phyloP scores from a whole-genome alignment of 805 yeast genomes.

The Yamadazyma paraphyllophila region DNA sequence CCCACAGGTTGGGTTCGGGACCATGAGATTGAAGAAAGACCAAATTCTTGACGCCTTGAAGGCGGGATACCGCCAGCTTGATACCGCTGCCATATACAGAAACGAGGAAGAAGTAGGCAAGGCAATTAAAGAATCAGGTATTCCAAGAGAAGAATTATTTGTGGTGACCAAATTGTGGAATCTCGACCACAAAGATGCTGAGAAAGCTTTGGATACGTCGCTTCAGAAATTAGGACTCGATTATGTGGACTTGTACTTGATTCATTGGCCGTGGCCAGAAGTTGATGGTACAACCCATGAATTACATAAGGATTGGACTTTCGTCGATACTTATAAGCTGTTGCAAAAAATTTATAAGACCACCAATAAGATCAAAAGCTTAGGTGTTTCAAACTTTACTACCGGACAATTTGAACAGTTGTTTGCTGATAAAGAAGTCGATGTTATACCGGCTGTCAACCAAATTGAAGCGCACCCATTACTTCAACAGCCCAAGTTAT shows the following conservation, averaged over 20 bases:
- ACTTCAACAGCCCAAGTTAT: constrained; percentile 64
- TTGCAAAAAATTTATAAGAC: constrained; percentile 53
- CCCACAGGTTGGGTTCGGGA: constrained; percentile 16
- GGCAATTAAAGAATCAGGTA: constrained; percentile 68
- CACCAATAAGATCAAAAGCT: constrained; percentile 56
- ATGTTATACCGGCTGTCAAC: constrained; percentile 54
- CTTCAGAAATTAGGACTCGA: constrained; percentile 46
- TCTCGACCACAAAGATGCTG: constrained; percentile 40
- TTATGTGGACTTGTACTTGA: constrained; percentile 58
- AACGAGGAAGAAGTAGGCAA: constrained; percentile 68
- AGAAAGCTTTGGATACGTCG: constrained; percentile 21
- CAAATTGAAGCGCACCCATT: constrained; percentile 88
- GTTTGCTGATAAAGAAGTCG: constrained; percentile 58
- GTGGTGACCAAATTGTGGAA: constrained; percentile 88
- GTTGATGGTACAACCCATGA: constrained; percentile 45
- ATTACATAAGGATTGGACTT: constrained; percentile 49
- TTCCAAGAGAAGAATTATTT: constrained; percentile 70
- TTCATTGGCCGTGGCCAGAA: constrained; percentile 76
- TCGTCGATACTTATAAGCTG: constrained; percentile 59
- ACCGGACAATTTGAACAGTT: constrained; percentile 59
- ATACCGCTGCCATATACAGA: constrained; percentile 70
- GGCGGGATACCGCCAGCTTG: constrained; percentile 73
- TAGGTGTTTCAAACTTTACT: constrained; percentile 70
- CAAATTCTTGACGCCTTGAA: constrained; percentile 67
- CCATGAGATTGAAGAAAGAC: constrained; percentile 10